phyloP scores from a whole-genome alignment of 345 rosid species.

The Camelina hispida region DNA sequence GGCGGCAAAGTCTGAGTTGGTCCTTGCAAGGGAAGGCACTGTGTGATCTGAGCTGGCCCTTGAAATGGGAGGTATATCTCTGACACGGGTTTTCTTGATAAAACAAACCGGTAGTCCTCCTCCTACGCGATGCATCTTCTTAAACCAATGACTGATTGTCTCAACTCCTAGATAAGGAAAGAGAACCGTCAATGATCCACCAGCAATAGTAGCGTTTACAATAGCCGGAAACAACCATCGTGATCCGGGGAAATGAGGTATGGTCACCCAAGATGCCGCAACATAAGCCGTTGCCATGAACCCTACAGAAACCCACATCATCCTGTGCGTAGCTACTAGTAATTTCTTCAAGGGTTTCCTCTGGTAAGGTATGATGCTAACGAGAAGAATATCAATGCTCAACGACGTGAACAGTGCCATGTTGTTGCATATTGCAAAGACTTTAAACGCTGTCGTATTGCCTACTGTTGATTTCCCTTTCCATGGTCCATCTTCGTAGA shows the following conservation, averaged over 20 bases:
- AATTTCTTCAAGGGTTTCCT: constrained; percentile 57
- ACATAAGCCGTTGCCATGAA: constrained; percentile 64
- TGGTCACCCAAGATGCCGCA: constrained; percentile 60
- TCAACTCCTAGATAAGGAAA: constrained; percentile 49
- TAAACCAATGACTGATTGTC: constrained; percentile 50
- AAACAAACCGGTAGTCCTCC: not conserved
- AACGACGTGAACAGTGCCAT: constrained; percentile 59
- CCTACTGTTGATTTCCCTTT: constrained; percentile 50
- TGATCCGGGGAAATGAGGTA: constrained; percentile 51
- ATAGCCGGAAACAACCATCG: constrained; percentile 48
- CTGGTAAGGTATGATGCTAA: constrained; percentile 63
- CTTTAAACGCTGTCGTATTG: constrained; percentile 50
- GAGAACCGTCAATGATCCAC: constrained; percentile 48
- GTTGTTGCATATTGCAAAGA: constrained; percentile 58
- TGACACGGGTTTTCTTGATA: not conserved
- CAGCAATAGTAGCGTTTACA: constrained; percentile 46
- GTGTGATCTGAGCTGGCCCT: too few relatives aligned
- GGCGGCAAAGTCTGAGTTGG: constrained; percentile 15
- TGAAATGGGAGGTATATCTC: not conserved
- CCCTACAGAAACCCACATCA: constrained; percentile 61
- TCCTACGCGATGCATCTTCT: constrained; percentile 17
- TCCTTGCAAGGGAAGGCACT: constrained; percentile 21
- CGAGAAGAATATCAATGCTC: constrained; percentile 55
- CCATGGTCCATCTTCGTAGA: constrained; percentile 39
- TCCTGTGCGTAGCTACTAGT: constrained; percentile 56